Evolutionary conservation across 225 moss, liverwort and hornwort species (phyloP).

Genomic region (Straminergon stramineum): DNA sequence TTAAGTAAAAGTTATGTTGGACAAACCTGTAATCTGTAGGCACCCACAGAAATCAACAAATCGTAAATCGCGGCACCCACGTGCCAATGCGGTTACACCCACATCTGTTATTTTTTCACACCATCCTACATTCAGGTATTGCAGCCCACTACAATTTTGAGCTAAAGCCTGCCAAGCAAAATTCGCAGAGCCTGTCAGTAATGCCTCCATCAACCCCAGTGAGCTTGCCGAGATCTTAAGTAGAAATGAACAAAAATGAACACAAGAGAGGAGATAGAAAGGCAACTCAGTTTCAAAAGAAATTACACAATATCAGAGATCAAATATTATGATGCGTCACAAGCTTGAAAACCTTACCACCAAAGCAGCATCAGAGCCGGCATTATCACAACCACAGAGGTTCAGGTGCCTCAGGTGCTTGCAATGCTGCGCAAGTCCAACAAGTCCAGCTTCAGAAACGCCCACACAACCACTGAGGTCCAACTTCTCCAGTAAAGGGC

Average conservation of each 20-base stretch:
- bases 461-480: conserved; percentile 89
- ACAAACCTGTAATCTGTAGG: conserved; percentile 75
- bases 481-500: conserved; percentile 66
- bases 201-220: neutral
- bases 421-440: conserved; percentile 74
- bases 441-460: conserved; percentile 73
- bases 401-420: conserved; percentile 71
- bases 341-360: conserved; percentile 30
- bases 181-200: neutral
- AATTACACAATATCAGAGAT: neutral
- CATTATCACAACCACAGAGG: conserved; percentile 86
- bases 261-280: neutral
- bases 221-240: neutral
- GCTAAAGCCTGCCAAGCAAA: conserved; percentile 70
- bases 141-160: conserved; percentile 70
- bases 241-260: neutral
- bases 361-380: conserved; percentile 74
- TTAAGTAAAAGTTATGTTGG: neutral
- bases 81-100: conserved; percentile 76
- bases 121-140: conserved; percentile 88
- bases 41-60: conserved; percentile 94
- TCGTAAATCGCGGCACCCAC: conserved; percentile 76
- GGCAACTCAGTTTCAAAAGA: neutral
- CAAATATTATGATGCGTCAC: neutral
- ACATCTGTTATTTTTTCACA: conserved; percentile 81